Percentiles rank a stretch among this genome's conserved stretches.
Evolutionary conservation across 1,284 basidiomycete species (phyloP).

Genomic region (Tylopilus sp.): DNA sequence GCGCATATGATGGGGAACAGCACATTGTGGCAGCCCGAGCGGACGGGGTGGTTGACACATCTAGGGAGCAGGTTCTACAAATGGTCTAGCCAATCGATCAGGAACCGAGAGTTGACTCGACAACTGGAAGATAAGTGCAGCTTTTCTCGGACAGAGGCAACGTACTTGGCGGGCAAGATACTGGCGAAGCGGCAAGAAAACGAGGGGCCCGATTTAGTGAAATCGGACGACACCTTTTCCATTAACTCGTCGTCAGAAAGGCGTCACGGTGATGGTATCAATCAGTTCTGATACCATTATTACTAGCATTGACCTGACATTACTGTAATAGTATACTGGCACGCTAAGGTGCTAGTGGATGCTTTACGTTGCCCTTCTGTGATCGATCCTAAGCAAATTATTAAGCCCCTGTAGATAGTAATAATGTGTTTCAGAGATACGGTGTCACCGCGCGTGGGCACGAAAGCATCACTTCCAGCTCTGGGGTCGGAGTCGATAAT

Average conservation of each 20-base stretch:
- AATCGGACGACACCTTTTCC: slow-evolving; percentile 32
- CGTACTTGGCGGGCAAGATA: slow-evolving; percentile 35
- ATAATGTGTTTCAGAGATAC: no score
- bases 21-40: slow-evolving; percentile 37
- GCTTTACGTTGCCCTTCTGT: slow-evolving; percentile 9
- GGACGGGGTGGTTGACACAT: slow-evolving; percentile 35
- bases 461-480: no score
- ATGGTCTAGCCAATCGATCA: slow-evolving; percentile 33
- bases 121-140: slow-evolving; percentile 36
- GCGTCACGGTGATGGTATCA: not conserved
- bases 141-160: slow-evolving; percentile 33
- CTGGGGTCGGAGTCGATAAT: no score
- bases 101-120: slow-evolving; percentile 25
- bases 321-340: slow-evolving; percentile 1
- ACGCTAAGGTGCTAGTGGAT: no score
- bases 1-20: slow-evolving; percentile 25
- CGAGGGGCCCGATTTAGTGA: slow-evolving; percentile 36
- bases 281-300: slow-evolving; percentile 12
- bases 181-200: slow-evolving; percentile 34
- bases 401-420: slow-evolving; percentile 17
- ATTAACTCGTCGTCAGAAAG: slow-evolving; percentile 22
- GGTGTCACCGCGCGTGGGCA: no score
- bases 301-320: not conserved
- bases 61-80: slow-evolving; percentile 32
- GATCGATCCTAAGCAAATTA: slow-evolving; percentile 8